Percentiles rank a stretch among this genome's conserved stretches.
Conservation (phyloP, 352 stramenopile species). For the Phytopythium ostracodes region DNA sequence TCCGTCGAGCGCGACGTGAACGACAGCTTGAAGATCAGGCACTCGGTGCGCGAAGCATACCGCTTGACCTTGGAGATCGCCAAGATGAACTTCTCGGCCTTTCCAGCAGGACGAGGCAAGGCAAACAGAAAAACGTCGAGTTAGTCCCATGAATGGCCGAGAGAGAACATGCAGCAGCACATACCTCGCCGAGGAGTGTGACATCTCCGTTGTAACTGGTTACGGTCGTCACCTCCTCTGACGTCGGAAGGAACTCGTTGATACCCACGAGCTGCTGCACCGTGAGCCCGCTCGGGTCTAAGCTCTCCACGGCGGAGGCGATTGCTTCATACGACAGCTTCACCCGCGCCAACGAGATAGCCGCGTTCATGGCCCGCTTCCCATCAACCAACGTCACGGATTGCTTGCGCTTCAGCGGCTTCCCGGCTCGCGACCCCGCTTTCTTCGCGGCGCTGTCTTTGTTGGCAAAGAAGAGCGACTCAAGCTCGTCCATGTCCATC, state of each 20-base stretch:
- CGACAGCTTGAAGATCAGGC: constrained; percentile 78
- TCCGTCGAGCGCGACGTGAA: constrained; percentile 80
- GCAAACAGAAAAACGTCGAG: not conserved
- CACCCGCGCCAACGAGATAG: constrained; percentile 94
- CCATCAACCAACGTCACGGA: constrained; percentile 91
- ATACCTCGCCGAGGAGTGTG: constrained; percentile 60
- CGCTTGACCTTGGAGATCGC: constrained; percentile 82
- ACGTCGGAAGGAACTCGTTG: constrained; percentile 92
- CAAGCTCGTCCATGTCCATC: constrained; percentile 87
- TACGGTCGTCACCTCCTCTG: constrained; percentile 88
- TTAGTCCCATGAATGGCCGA: not conserved
- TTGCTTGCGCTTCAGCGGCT: constrained; percentile 69
- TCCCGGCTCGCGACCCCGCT: constrained; percentile 20
- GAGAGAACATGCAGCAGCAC: not conserved
- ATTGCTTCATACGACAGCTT: constrained; percentile 92
- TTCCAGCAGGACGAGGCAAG: constrained; percentile 4
- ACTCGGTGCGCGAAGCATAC: constrained; percentile 62
- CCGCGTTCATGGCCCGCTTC: constrained; percentile 97
- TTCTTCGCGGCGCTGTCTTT: constrained; percentile 50
- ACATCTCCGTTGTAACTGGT: constrained; percentile 72
- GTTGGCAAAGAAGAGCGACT: constrained; percentile 82
- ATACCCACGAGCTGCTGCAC: constrained; percentile 84
- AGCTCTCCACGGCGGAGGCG: constrained; percentile 59
- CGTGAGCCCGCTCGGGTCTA: constrained; percentile 60
- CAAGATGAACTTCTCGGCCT: constrained; percentile 87